phyloP scores from a whole-genome alignment of 106 monocot species.

The Narthecium ossifragum region DNA sequence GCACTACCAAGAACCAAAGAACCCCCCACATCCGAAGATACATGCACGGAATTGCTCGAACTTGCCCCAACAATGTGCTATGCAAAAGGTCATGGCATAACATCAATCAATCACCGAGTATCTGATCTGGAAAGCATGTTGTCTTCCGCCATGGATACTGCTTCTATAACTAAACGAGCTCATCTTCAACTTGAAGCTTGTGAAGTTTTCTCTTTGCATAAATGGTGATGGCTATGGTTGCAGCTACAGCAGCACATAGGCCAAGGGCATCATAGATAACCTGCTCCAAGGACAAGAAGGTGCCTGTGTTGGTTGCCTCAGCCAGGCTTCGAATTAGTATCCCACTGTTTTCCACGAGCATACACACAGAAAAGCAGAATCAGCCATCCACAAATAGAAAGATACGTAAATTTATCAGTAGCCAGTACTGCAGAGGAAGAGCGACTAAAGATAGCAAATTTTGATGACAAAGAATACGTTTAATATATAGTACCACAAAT shows the following conservation, averaged over 20 bases:
- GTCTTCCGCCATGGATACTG: too few species aligned
- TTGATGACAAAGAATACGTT: not conserved
- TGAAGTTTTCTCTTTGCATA: constrained; percentile 84
- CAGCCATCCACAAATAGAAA: not conserved
- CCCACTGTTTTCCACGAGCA: constrained; percentile 39
- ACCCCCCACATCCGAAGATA: too few species aligned
- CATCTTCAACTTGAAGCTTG: constrained; percentile 67
- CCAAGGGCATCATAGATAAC: constrained; percentile 73
- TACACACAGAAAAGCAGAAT: not conserved
- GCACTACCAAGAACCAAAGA: too few species aligned
- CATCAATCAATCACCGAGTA: too few species aligned
- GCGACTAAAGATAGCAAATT: not conserved
- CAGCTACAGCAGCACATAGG: constrained; percentile 41
- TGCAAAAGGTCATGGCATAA: too few species aligned
- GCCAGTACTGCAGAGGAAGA: too few species aligned
- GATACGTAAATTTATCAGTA: too few species aligned
- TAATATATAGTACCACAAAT: too few species aligned
- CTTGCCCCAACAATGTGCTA: too few species aligned
- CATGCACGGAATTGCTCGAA: too few species aligned
- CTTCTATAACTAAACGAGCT: constrained; percentile 28
- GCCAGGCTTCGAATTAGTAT: constrained; percentile 63
- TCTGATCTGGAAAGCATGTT: too few species aligned
- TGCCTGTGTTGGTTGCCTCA: constrained; percentile 46
- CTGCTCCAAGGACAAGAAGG: constrained; percentile 65
- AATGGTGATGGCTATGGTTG: constrained; percentile 70